These are phyloP conservation scores for Magnusiomyces ingens DNA, from an alignment of 1,139 yeast genomes.

Conservation along the genomic window DNA sequence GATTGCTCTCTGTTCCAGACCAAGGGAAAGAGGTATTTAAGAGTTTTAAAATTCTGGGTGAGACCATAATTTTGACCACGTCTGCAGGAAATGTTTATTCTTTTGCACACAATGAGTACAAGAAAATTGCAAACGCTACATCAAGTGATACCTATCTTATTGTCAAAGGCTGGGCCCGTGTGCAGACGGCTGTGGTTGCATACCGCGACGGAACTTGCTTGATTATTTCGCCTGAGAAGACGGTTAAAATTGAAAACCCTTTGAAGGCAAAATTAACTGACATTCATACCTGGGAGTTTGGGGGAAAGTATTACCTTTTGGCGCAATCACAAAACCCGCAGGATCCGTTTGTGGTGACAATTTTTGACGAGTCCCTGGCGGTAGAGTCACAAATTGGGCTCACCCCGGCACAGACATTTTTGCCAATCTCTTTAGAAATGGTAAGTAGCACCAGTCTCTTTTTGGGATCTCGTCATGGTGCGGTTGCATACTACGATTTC, in stretches of 20 bases:
- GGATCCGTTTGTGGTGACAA: constrained; percentile 47
- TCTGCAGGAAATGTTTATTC: constrained; percentile 2
- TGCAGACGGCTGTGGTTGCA: constrained; percentile 42
- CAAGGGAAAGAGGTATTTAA: constrained; percentile 2
- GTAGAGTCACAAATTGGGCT: constrained; percentile 8
- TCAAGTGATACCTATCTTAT: constrained; percentile 45
- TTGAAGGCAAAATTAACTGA: constrained; percentile 47
- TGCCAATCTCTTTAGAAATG: constrained; percentile 50
- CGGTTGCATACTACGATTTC: constrained; percentile 49
- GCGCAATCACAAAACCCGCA: constrained; percentile 62
- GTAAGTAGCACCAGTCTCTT: constrained; percentile 40
- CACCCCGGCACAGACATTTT: constrained; percentile 40
- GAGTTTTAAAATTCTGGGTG: constrained; percentile 22
- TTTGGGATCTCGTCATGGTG: constrained; percentile 68
- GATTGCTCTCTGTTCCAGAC: constrained; percentile 28
- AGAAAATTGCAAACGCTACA: constrained; percentile 28
- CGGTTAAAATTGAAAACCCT: constrained; percentile 16
- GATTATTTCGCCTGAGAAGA: constrained; percentile 36
- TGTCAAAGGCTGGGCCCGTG: constrained; percentile 41
- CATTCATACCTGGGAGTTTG: constrained; percentile 36
- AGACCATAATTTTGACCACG: background rate
- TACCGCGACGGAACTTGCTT: constrained; percentile 49
- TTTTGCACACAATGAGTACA: constrained; percentile 22
- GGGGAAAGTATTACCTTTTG: constrained; percentile 36
- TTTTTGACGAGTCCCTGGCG: constrained; percentile 23